These are phyloP conservation scores for Neurospora sp. DNA, from an alignment of 495 filamentous ascomycete species.

Conservation along the genomic window DNA sequence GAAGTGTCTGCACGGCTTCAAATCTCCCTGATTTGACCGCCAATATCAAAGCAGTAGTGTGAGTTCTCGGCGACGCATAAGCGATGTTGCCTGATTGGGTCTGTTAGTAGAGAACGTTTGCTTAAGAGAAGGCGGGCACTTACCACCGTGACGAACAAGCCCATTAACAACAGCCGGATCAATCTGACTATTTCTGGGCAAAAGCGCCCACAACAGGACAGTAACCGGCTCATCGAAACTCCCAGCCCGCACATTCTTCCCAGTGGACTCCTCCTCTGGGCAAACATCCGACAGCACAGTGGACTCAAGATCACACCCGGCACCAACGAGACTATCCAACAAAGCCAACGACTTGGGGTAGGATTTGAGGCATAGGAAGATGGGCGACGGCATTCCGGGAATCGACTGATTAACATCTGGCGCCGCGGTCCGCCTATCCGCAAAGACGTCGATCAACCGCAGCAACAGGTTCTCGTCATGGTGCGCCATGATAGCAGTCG, in stretches of 20 bases:
- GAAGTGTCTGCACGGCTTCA: conserved; percentile 24
- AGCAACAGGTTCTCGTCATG: conserved; percentile 8
- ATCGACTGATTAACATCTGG: conserved; percentile 13
- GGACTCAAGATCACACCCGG: conserved; percentile 15
- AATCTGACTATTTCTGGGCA: conserved; percentile 29
- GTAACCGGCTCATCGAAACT: conserved; percentile 26
- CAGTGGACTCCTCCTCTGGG: neutral
- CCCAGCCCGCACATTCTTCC: conserved; percentile 8
- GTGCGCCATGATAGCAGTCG: conserved; percentile 18
- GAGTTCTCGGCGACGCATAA: conserved; percentile 25
- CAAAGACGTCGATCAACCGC: conserved; percentile 10
- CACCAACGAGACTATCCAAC: conserved; percentile 10
- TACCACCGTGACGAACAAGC: conserved; percentile 28
- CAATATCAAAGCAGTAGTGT: conserved; percentile 28
- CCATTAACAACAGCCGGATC: conserved; percentile 23
- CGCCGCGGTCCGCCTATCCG: neutral
- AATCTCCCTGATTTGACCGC: conserved; percentile 25
- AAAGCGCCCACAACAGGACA: conserved; percentile 31
- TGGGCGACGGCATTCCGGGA: conserved; percentile 14
- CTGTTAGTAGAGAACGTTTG: conserved; percentile 3
- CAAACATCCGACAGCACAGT: conserved; percentile 13
- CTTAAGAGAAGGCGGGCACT: neutral
- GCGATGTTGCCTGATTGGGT: conserved; percentile 23
- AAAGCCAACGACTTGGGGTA: conserved; percentile 14
- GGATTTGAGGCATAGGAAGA: conserved; percentile 17